phyloP scores from a whole-genome alignment of 2,329 filamentous ascomycete species.

The Alternaria viburni region DNA sequence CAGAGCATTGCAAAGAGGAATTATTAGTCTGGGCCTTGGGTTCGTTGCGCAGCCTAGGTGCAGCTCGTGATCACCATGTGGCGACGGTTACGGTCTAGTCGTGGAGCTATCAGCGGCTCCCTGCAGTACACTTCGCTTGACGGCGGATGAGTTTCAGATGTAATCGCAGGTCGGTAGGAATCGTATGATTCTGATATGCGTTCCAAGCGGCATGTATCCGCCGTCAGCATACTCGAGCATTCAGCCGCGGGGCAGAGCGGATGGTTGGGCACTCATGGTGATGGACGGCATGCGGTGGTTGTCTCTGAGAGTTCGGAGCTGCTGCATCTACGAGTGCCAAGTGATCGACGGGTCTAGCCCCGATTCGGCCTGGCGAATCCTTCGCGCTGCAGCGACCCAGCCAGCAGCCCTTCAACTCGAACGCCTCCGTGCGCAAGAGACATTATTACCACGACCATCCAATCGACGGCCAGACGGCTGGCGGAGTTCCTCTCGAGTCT shows the following conservation, averaged over 20 bases:
- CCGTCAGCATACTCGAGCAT: background rate
- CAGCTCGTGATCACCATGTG: background rate
- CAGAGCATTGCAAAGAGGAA: background rate
- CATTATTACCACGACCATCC: background rate
- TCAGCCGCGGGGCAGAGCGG: constrained; percentile 10
- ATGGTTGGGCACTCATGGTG: background rate
- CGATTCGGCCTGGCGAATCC: constrained; percentile 17
- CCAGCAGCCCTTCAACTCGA: constrained; percentile 1
- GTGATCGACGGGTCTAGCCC: constrained; percentile 14
- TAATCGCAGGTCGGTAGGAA: constrained; percentile 4
- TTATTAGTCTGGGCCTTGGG: background rate
- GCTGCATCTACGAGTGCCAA: background rate
- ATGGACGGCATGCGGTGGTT: constrained; percentile 1
- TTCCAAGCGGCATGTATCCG: constrained; percentile 3
- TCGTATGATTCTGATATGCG: constrained; percentile 9
- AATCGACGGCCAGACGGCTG: background rate
- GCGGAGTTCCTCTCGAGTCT: background rate
- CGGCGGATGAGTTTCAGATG: constrained; percentile 12
- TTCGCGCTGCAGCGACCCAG: constrained; percentile 9
- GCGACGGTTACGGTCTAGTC: constrained; percentile 1
- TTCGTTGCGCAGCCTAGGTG: constrained; percentile 13
- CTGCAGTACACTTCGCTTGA: constrained; percentile 15
- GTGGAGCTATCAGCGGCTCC: constrained; percentile 13
- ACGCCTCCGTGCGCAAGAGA: constrained; percentile 8
- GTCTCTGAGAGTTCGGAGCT: background rate